These are phyloP conservation scores for Blastobotrys elegans DNA, from an alignment of 1,139 yeast species.

Conservation along the genomic window DNA sequence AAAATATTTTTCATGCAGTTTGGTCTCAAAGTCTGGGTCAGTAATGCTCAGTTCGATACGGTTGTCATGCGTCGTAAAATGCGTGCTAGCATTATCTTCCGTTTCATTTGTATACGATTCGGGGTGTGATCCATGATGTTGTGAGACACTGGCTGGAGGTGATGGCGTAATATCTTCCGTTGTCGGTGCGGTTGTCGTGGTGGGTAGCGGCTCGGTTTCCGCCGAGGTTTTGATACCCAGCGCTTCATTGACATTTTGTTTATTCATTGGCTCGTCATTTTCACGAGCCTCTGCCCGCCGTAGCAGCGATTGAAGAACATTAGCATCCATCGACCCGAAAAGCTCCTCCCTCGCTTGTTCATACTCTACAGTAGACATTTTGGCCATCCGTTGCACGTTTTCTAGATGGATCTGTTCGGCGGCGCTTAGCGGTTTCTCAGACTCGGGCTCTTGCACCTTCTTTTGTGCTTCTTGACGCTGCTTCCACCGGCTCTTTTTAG, in stretches of 20 bases:
- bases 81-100: slow-evolving; percentile 13
- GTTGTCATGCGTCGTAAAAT: slow-evolving; percentile 21
- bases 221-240: slow-evolving; percentile 23
- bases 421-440: not conserved
- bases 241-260: slow-evolving; percentile 40
- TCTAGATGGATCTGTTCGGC: slow-evolving; percentile 47
- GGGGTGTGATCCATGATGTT: not conserved
- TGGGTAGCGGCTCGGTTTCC: not conserved
- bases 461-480: slow-evolving; percentile 16
- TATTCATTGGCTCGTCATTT: slow-evolving; percentile 51
- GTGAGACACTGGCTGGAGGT: not conserved
- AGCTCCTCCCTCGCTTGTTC: slow-evolving; percentile 63
- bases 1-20: slow-evolving; percentile 77
- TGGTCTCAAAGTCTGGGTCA: slow-evolving; percentile 64
- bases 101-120: not conserved
- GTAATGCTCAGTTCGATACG: slow-evolving; percentile 26
- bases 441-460: not conserved
- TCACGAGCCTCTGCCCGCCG: slow-evolving; percentile 28
- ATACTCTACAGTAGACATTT: slow-evolving; percentile 66
- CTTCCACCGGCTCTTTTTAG: slow-evolving; percentile 41
- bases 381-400: slow-evolving; percentile 56
- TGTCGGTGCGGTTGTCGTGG: not conserved
- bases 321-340: slow-evolving; percentile 61
- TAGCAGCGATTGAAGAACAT: slow-evolving; percentile 53
- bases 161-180: not conserved